Evolutionary conservation across 192 early-diverging fungal species (phyloP), one percentile per base, ranked within the genome.

Genomic region (Coemansia sp.): DNA sequence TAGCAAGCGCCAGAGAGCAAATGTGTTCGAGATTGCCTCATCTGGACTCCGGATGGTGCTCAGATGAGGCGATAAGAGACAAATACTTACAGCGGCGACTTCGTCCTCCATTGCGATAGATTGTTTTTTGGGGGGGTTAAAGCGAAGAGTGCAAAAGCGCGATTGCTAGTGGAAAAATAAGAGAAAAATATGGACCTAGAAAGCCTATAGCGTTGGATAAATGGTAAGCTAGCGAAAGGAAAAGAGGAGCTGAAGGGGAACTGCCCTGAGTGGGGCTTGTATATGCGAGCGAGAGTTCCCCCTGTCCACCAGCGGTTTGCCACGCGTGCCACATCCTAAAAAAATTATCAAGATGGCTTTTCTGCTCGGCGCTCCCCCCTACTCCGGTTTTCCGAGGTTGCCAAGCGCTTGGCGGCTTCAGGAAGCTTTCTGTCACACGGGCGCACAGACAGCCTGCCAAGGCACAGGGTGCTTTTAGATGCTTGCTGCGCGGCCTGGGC

Each of bases 41-140:
- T 45, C 42, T 45, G 7, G 42, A 45, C n/a, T 45, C 42, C n/a
- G 20, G 9, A 42, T 26, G 34, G 26, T 40, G 24, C 36, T 24
- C 60, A 65, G 46, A 14, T 36, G 31, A 35, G 40, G 28, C 35
- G 56, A 10, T 6, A 33, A 35, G 31, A 36, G 48, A 20, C 39
- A 18, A 21, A 33, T 59, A 86, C 88, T 84, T 89, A 92, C 88
- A 77, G 91, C 91, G 67, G 89, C 91, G 67, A 92, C 88, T 87
- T 92, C 91, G 70, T 92, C 91, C 73, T 90, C 91, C 88, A 90
- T 90, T 56, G 57, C 69, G 65, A 70, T 69, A 67, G 77, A 62
- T 63, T 65, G 62, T 56, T 55, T 46, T 43, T 65, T n/a, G n/a
- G n/a, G 65, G 66, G 31, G 60, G 66, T 62, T 42, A 48, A 63